phyloP scores from a whole-genome alignment of 106 monocot species.

The Acanthochlamys bracteata region DNA sequence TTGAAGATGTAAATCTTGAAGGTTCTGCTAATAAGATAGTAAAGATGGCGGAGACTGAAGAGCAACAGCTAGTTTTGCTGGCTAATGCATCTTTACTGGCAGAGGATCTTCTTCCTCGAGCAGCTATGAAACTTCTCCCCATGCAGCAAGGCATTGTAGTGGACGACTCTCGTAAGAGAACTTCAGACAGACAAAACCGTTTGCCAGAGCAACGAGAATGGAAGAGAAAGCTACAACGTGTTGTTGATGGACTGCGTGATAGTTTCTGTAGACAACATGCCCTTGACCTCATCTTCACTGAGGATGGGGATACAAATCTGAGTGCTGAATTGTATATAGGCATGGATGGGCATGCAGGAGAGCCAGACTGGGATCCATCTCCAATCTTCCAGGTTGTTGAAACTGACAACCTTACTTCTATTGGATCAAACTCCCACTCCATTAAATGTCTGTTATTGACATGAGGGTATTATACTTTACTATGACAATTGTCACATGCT shows the following conservation, averaged over 20 bases:
- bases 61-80: constrained; percentile 77
- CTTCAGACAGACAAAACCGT: constrained; percentile 44
- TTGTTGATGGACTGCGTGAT: constrained; percentile 68
- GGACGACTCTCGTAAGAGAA: constrained; percentile 55
- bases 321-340: constrained; percentile 81
- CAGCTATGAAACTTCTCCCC: constrained; percentile 71
- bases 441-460: no score
- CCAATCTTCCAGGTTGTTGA: constrained; percentile 72
- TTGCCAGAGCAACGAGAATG: constrained; percentile 82
- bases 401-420: neutral
- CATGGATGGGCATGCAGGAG: constrained; percentile 47
- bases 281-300: constrained; percentile 94
- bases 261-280: constrained; percentile 91
- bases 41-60: constrained; percentile 75
- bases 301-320: constrained; percentile 71
- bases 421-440: no score
- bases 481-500: no score
- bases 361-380: constrained; percentile 72
- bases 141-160: constrained; percentile 29
- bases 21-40: constrained; percentile 76
- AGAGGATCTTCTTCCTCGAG: constrained; percentile 83
- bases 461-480: no score
- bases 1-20: constrained; percentile 72
- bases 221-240: constrained; percentile 76
- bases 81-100: constrained; percentile 92